Conservation (phyloP, 1,139 yeast species). For the Torulaspora pretoriensis region DNA sequence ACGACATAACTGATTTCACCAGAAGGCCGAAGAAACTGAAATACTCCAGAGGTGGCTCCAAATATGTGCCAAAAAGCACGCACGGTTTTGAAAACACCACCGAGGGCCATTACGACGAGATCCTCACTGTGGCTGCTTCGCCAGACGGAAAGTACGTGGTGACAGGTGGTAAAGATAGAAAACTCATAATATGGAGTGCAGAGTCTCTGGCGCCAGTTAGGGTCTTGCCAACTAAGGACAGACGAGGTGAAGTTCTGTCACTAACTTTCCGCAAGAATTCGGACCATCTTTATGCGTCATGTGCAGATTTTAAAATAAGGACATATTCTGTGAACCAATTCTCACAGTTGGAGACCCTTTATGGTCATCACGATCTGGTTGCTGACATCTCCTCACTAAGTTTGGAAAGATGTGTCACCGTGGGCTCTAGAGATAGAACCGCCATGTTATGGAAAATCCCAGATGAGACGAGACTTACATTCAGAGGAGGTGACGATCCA, state of each 20-base stretch:
- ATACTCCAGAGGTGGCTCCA: conserved; percentile 59
- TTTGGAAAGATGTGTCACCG: conserved; percentile 90
- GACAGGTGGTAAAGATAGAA: conserved; percentile 83
- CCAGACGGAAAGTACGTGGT: conserved; percentile 85
- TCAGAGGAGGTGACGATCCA: conserved; percentile 77
- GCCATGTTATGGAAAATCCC: conserved; percentile 96
- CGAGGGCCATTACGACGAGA: conserved; percentile 69
- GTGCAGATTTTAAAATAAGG: conserved; percentile 86
- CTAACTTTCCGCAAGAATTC: conserved; percentile 73
- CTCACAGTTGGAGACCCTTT: conserved; percentile 82
- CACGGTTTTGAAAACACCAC: conserved; percentile 39
- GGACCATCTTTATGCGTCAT: conserved; percentile 86
- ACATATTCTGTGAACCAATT: conserved; percentile 82
- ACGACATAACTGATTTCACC: conserved; percentile 53
- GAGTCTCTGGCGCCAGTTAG: conserved; percentile 72
- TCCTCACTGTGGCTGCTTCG: conserved; percentile 74
- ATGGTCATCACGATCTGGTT: conserved; percentile 93
- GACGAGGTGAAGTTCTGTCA: conserved; percentile 67
- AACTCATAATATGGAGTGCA: conserved; percentile 80
- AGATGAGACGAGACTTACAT: conserved; percentile 89
- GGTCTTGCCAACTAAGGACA: conserved; percentile 67
- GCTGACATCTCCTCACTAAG: conserved; percentile 74
- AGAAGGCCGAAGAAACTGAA: conserved; percentile 59
- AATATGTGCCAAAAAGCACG: conserved; percentile 44
- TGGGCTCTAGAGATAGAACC: conserved; percentile 90